Evolutionary conservation across 2,329 filamentous ascomycete species (phyloP).

Genomic region (Claviceps purpurea): DNA sequence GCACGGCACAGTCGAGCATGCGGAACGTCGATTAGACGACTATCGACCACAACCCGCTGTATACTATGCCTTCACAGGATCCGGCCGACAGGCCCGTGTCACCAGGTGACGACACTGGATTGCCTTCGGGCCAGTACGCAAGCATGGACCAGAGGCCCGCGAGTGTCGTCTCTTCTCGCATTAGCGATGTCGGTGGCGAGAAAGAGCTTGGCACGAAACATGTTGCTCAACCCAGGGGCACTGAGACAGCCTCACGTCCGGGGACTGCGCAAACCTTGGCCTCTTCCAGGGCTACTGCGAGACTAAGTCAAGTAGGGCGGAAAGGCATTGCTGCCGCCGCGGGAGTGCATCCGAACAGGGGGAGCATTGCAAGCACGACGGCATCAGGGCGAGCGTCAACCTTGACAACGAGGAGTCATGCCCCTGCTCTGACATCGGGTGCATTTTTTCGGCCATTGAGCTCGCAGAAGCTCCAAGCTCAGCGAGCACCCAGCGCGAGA

Average conservation of each 20-base stretch:
- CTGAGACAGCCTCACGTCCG: conserved; percentile 36
- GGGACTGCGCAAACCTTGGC: conserved; percentile 38
- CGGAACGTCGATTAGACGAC: conserved; percentile 6
- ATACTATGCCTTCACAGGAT: conserved; percentile 25
- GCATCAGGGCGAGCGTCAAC: conserved; percentile 41
- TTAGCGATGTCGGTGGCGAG: conserved; percentile 51
- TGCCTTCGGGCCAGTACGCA: conserved; percentile 17
- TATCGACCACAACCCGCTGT: not conserved
- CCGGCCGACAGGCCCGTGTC: conserved; percentile 21
- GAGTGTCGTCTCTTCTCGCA: conserved; percentile 58
- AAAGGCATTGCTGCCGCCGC: conserved; percentile 27
- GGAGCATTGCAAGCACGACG: conserved; percentile 28
- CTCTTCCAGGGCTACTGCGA: conserved; percentile 30
- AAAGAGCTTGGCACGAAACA: conserved; percentile 33
- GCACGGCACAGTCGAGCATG: conserved; percentile 4
- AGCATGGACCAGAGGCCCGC: conserved; percentile 36
- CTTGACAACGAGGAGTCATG: conserved; percentile 69
- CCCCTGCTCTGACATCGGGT: conserved; percentile 75
- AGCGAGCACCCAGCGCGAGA: conserved; percentile 49
- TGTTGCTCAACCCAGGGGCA: conserved; percentile 21
- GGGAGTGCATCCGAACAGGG: conserved; percentile 31
- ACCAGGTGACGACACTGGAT: conserved; percentile 25
- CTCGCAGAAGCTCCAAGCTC: conserved; percentile 84
- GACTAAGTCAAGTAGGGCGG: conserved; percentile 43
- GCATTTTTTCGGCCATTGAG: conserved; percentile 97